Percentiles rank a stretch among this genome's conserved stretches.
phyloP scores from a whole-genome alignment of 805 yeast species.

The Teunomyces cretensis region DNA sequence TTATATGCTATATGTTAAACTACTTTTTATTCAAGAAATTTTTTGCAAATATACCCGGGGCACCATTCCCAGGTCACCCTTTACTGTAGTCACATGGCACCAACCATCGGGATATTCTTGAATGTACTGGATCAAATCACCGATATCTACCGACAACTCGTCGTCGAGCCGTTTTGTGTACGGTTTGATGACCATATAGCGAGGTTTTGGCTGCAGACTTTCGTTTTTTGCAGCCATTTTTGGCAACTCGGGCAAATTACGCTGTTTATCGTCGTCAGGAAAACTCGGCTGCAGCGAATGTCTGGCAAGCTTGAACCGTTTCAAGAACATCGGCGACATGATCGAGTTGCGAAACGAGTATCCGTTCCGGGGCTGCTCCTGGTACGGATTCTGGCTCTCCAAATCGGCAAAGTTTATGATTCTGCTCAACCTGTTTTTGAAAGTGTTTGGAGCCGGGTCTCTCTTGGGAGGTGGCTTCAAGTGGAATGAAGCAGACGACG shows the following conservation, averaged over 20 bases:
- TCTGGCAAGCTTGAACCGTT: conserved; percentile 30
- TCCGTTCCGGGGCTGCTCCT: neutral
- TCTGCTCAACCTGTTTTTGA: conserved; percentile 24
- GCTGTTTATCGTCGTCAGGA: neutral
- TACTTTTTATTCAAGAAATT: neutral
- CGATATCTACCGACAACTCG: conserved; percentile 30
- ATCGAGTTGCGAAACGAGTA: neutral
- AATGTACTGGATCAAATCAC: conserved; percentile 27
- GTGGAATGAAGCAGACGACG: neutral
- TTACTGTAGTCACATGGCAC: conserved; percentile 29
- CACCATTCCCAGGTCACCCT: conserved; percentile 28
- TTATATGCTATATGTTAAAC: neutral
- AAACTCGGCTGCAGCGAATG: neutral
- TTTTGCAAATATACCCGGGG: conserved; percentile 29
- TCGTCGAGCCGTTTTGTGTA: conserved; percentile 32
- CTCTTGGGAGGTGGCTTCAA: conserved; percentile 2
- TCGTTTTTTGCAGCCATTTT: neutral
- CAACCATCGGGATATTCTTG: conserved; percentile 37
- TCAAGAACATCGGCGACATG: conserved; percentile 32
- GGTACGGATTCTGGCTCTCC: conserved; percentile 2
- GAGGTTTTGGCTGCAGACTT: neutral
- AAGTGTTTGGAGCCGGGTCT: conserved; percentile 15
- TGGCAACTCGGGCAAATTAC: neutral
- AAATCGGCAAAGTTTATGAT: conserved; percentile 21
- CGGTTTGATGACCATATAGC: conserved; percentile 22